These are phyloP conservation scores for Tolypocladium inflatum DNA, from an alignment of 2,329 filamentous ascomycete species.

Conservation along the genomic window DNA sequence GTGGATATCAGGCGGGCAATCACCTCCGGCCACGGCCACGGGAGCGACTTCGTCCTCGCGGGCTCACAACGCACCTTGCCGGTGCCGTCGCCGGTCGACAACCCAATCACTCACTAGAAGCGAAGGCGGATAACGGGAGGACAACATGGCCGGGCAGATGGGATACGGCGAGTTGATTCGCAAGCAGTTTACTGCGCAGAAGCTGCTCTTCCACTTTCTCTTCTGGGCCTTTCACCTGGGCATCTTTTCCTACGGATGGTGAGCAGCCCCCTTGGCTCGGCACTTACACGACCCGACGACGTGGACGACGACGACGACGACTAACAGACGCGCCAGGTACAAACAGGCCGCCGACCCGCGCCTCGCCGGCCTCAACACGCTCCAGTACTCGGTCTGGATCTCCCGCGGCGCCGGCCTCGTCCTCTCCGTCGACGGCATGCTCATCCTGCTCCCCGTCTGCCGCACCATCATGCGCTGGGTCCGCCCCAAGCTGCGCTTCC, in stretches of 20 bases:
- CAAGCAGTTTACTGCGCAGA: conserved; percentile 60
- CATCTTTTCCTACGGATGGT: conserved; percentile 83
- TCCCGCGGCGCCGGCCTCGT: conserved; percentile 88
- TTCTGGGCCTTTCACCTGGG: conserved; percentile 74
- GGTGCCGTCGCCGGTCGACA: conserved; percentile 46
- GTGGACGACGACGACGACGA: neutral
- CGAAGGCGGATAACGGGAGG: neutral
- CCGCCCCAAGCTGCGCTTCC: conserved; percentile 75
- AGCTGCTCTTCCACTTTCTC: conserved; percentile 69
- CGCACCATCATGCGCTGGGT: conserved; percentile 77
- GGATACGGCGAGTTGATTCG: conserved; percentile 34
- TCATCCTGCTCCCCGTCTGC: conserved; percentile 93
- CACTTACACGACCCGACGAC: neutral
- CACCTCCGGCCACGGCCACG: neutral
- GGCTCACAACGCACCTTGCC: neutral
- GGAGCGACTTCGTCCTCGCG: neutral
- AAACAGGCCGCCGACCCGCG: conserved; percentile 62
- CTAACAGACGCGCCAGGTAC: conserved; percentile 43
- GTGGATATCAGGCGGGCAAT: neutral
- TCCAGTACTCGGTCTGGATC: conserved; percentile 88
- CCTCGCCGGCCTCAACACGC: conserved; percentile 68
- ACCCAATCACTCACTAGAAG: neutral
- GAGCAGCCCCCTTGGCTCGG: neutral
- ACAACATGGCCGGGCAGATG: conserved; percentile 30
- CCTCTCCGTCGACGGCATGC: conserved; percentile 71